Percentiles rank a stretch among this genome's conserved stretches.
phyloP scores from a whole-genome alignment of 2,329 filamentous ascomycete species.

The Ploettnerulaceae sp. region DNA sequence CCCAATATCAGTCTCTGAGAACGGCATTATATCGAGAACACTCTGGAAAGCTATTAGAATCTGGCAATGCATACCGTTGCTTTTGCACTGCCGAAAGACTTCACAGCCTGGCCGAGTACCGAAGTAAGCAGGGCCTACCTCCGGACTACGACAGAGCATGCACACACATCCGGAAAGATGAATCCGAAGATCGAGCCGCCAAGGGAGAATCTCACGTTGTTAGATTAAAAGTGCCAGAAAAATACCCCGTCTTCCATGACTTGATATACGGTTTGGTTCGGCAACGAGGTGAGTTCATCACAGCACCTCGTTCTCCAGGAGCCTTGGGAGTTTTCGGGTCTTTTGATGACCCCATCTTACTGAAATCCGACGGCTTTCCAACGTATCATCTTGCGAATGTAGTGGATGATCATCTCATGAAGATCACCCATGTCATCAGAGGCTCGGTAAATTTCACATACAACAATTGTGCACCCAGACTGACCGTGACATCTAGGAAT shows the following conservation, averaged over 20 bases:
- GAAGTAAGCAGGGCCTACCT: constrained; percentile 52
- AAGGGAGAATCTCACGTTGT: constrained; percentile 70
- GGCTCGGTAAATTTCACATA: constrained; percentile 56
- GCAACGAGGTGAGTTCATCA: constrained; percentile 42
- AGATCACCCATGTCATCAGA: constrained; percentile 91
- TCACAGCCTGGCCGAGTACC: constrained; percentile 58
- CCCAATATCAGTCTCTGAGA: constrained; percentile 75
- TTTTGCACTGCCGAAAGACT: constrained; percentile 78
- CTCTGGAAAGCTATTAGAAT: constrained; percentile 61
- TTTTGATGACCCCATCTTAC: constrained; percentile 79
- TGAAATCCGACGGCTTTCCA: constrained; percentile 88
- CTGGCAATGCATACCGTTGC: constrained; percentile 81
- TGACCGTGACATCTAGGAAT: constrained; percentile 56
- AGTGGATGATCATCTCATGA: constrained; percentile 91
- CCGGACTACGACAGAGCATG: constrained; percentile 71
- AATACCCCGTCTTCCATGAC: constrained; percentile 65
- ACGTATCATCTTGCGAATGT: constrained; percentile 98
- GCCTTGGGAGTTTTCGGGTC: constrained; percentile 7
- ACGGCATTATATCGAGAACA: constrained; percentile 67
- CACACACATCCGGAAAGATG: constrained; percentile 55
- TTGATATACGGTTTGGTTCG: constrained; percentile 68
- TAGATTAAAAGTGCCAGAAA: constrained; percentile 62
- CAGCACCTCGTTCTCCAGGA: constrained; percentile 37
- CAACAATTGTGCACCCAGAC: background rate
- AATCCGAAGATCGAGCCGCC: constrained; percentile 66